phyloP scores from a whole-genome alignment of 352 stramenopile species.

The Pythium apleroticum region DNA sequence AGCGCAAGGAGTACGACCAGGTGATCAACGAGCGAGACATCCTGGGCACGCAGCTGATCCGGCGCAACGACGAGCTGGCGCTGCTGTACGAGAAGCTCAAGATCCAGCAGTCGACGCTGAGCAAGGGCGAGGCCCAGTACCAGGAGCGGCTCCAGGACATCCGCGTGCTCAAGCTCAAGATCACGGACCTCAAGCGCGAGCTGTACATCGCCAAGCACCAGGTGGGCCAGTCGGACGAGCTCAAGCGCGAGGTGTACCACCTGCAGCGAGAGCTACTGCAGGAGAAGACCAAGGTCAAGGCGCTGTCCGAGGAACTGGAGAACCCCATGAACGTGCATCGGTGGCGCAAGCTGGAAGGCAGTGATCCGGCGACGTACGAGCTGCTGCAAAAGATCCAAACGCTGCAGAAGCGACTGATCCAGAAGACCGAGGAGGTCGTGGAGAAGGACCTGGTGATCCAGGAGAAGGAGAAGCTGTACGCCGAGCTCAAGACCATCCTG shows the following conservation, averaged over 20 bases:
- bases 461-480: conserved; percentile 95
- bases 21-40: conserved; percentile 97
- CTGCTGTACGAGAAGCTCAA: conserved; percentile 98
- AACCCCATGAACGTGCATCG: conserved; percentile 98
- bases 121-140: conserved; percentile 93
- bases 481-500: conserved; percentile 93
- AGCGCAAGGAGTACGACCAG: conserved; percentile 96
- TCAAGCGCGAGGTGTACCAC: conserved; percentile 89
- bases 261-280: conserved; percentile 91
- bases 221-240: conserved; percentile 80
- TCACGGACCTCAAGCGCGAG: conserved; percentile 92
- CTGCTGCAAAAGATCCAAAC: conserved; percentile 97
- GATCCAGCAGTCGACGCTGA: conserved; percentile 94
- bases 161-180: conserved; percentile 94
- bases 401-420: conserved; percentile 93
- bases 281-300: conserved; percentile 97
- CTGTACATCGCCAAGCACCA: conserved; percentile 90
- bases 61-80: conserved; percentile 96
- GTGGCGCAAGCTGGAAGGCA: conserved; percentile 97
- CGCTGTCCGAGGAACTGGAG: conserved; percentile 94
- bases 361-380: conserved; percentile 94
- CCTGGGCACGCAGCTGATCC: conserved; percentile 95
- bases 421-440: conserved; percentile 95
- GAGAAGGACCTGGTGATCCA: conserved; percentile 95
- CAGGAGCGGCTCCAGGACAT: conserved; percentile 93